Evolutionary conservation across 2,329 filamentous ascomycete genomes (phyloP), one percentile per base, ranked within the genome.

Genomic region (Trichoderma hamatum): DNA sequence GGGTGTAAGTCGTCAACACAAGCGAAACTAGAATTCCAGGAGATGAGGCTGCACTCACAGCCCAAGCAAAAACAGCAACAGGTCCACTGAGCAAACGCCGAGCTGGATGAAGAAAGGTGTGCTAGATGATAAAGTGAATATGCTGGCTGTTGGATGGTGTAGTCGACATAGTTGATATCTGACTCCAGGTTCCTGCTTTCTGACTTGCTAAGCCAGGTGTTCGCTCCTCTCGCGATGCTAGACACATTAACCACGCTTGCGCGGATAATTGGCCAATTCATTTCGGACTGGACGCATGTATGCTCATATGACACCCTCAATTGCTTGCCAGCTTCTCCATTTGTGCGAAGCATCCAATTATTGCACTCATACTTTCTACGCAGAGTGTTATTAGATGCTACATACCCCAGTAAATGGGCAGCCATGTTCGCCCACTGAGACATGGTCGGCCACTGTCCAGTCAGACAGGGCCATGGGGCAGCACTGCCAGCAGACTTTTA

Each of bases 41-140:
- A 63, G 36, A 30, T 26, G 60, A 64, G 60, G 59, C 67, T 58
- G 39, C 51, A 68, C 56, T 62, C 49, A 61, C 49, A 62, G 28
- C 66, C 66, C 6, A 70, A 76, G 73, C 75, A 71, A 58, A 56
- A n/a, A 36, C 28, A 58, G 51, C 54, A 26, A 58, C 52, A 58
- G 63, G 63, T 58, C 63, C 54, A 58, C 54, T 28, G 19, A 51
- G 36, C 52, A 58, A 59, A 30, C 34, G 43, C 32, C 16, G 16
- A n/a, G 14, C 51, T 55, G 26, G 39, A 28, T 26, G 43, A 21
- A 30, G 28, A 43, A 56, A 59, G 28, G 55, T 58, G 39, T 54
- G 32, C 55, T 58, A 6, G 16, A 56, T 26, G 63, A 51, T 49
- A 28, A 28, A 49, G 39, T n/a, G 54, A 59, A 54, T n/a, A 36